Evolutionary conservation across 192 early-diverging fungal species (phyloP).

Genomic region (Coemansia sp.): DNA sequence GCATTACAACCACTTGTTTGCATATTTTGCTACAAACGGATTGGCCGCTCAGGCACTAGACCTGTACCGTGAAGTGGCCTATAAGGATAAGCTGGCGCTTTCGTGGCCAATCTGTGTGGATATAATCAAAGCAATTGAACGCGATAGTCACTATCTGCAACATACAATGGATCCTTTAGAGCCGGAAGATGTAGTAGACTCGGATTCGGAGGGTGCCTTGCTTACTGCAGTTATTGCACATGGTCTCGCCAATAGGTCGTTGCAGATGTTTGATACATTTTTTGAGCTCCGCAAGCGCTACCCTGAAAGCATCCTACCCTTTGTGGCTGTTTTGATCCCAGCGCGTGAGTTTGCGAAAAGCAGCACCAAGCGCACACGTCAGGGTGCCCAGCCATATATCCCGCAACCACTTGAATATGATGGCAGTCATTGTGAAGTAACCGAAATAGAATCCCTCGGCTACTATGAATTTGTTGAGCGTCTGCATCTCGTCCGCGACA

Average conservation of each 20-base stretch:
- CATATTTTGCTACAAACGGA: conserved; percentile 13
- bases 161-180: neutral
- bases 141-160: neutral
- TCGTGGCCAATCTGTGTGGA: conserved; percentile 20
- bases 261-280: conserved; percentile 17
- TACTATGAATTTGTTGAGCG: conserved; percentile 2
- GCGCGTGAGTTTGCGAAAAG: conserved; percentile 11
- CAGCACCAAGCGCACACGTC: neutral
- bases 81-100: conserved; percentile 5
- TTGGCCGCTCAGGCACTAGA: conserved; percentile 13
- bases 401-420: too few relatives aligned
- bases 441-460: neutral
- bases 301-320: conserved; percentile 7
- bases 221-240: neutral
- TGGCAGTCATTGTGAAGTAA: too few relatives aligned
- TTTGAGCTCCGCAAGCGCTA: neutral
- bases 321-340: conserved; percentile 7
- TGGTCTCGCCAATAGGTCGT: neutral
- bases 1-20: conserved; percentile 12
- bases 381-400: neutral
- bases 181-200: too few relatives aligned
- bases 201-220: conserved; percentile 2
- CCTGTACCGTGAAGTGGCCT: conserved; percentile 15
- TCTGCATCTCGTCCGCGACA: neutral
- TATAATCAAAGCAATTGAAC: conserved; percentile 18